Evolutionary conservation across 2,329 filamentous ascomycete genomes (phyloP).

Genomic region (Fusarium sp.): DNA sequence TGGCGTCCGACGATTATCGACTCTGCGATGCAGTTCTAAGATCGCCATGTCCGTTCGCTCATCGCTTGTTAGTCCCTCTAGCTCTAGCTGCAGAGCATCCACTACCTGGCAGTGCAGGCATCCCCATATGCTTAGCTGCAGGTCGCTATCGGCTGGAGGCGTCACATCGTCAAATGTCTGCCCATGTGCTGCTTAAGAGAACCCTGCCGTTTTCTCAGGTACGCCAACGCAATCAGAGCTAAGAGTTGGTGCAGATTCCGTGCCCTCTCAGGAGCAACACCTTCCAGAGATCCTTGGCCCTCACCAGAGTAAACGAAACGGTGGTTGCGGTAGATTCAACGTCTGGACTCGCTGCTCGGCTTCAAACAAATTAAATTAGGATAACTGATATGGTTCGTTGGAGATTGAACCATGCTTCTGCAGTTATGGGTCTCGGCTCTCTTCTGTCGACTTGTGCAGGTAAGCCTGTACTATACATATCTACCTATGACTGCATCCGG

Average conservation of each 20-base stretch:
- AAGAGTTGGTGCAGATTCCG: constrained; percentile 20
- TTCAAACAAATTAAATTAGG: constrained; percentile 18
- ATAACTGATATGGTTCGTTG: not conserved
- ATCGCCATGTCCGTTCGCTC: constrained; percentile 42
- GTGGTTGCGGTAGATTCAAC: constrained; percentile 22
- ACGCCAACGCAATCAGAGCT: constrained; percentile 25
- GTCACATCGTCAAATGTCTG: constrained; percentile 32
- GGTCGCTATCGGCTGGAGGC: constrained; percentile 44
- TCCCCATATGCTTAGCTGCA: constrained; percentile 46
- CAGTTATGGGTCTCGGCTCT: constrained; percentile 1
- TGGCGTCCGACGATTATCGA: constrained; percentile 35
- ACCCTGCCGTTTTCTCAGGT: constrained; percentile 32
- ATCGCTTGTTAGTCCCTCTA: constrained; percentile 20
- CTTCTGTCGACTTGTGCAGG: constrained; percentile 1
- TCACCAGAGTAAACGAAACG: not conserved
- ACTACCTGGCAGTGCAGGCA: constrained; percentile 4
- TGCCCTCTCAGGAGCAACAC: constrained; percentile 25
- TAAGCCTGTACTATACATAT: not conserved
- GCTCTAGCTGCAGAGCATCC: not conserved
- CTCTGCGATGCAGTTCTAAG: constrained; percentile 22
- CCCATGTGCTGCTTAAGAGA: constrained; percentile 22
- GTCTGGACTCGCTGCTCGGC: constrained; percentile 13
- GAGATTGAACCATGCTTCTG: constrained; percentile 1
- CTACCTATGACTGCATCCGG: not conserved
- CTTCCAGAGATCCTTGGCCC: constrained; percentile 9